Base-by-base conservation (phyloP, 1,284 basidiomycete genomes). In the Cryptococcus hybrid region DNA sequence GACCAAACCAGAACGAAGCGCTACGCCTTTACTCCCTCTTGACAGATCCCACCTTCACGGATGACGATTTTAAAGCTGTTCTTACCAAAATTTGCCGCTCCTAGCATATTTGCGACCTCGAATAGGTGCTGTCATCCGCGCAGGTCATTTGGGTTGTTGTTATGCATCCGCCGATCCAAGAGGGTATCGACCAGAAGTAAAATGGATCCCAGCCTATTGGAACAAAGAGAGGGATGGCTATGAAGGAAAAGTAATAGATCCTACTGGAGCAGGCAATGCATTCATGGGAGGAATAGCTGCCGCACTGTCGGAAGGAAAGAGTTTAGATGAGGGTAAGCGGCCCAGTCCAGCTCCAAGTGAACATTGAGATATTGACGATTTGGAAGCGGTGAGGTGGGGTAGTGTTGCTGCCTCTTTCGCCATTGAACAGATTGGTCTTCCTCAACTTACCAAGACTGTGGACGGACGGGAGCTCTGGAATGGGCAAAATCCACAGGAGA, bases 1-100 rank as follows among this genome's bases (percentile, higher is more conserved):
- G 74, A 36, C 75, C 76, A 7, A 77, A 78, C 51, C 75, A 78
- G 58, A 65, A 69, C 24, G 76, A 78, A 58, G 68, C 69, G 1
- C 55, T 73, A 35, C 48, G 60, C 2, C 63, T 78, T 18, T 65
- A 71, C 44, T 59, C 52, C 45, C 53, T 59, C 42, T 8, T 55
- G n/a, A 50, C 49, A 34, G 57, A 52, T 34, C 47, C 56, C 15
- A 39, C 8, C 12, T 47, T 54, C 9, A 57, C 44, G 8, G 55
- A 38, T 40, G 58, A 56, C 15, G 53, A 52, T 8, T 9, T 57
- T 39, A 48, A 51, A 7, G n/a, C 52, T 12, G 42, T 39, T 8
- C 47, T 58, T 1, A 43, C 52, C 5, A 12, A 54, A 1, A 47
- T 46, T 24, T 60, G 58, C 13, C 57, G 56, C 35, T 40, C 48